Percentiles rank a stretch among this genome's conserved stretches.
phyloP scores from a whole-genome alignment of 768 basidiomycete species.

The Ramaria sp. region DNA sequence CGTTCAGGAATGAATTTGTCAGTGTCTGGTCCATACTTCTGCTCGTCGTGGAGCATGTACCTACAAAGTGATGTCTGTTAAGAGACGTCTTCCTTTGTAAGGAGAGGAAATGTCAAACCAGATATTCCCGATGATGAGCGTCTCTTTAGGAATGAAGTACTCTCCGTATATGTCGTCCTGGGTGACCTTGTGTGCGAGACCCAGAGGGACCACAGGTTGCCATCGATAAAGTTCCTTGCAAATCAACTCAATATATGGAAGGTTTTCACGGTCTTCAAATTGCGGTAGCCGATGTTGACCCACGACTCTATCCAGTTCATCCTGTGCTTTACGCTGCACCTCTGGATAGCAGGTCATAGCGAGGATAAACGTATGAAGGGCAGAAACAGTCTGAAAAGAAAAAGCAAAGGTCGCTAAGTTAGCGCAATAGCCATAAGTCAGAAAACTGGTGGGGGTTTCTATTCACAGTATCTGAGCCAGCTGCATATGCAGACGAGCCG shows the following conservation, averaged over 20 bases:
- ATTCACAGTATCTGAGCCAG: conserved; percentile 2
- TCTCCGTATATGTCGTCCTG: neutral
- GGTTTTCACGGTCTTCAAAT: conserved; percentile 3
- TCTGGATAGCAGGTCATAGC: conserved; percentile 13
- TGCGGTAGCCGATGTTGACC: conserved; percentile 9
- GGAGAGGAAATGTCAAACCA: neutral
- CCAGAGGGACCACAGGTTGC: conserved; percentile 9
- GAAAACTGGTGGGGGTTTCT: neutral
- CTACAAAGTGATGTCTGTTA: neutral
- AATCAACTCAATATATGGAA: conserved; percentile 8
- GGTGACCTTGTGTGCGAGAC: neutral
- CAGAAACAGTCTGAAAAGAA: conserved; percentile 7
- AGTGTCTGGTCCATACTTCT: neutral
- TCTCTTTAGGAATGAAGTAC: neutral
- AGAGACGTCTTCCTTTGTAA: neutral
- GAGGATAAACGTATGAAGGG: conserved; percentile 14
- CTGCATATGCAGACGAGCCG: conserved; percentile 1
- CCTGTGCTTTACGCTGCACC: conserved; percentile 11
- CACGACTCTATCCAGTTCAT: conserved; percentile 10
- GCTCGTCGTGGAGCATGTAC: neutral
- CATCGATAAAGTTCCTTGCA: conserved; percentile 11
- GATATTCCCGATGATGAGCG: neutral
- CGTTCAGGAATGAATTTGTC: conserved; percentile 21
- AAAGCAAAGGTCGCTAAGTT: neutral
- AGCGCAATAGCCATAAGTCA: neutral